Percentiles rank a stretch among this genome's conserved stretches.
phyloP scores from a whole-genome alignment of 2,329 filamentous ascomycete species.

The Daldinia eschscholtzii region DNA sequence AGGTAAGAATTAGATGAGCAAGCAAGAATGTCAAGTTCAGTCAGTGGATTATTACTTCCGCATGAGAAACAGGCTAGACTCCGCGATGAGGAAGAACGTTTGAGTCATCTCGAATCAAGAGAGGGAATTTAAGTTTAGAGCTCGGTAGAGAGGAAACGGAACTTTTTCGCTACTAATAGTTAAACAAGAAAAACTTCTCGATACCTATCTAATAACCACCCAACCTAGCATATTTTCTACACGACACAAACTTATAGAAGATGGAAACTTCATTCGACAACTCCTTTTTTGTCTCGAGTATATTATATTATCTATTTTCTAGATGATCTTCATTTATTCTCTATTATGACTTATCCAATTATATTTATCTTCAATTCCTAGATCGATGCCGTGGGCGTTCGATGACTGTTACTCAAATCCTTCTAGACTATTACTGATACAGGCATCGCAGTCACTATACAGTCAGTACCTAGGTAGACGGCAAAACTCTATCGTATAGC shows the following conservation, averaged over 20 bases:
- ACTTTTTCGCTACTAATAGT: conserved; percentile 16
- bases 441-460: background rate
- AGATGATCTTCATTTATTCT: background rate
- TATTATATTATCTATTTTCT: conserved; percentile 13
- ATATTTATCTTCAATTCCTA: background rate
- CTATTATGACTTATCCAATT: background rate
- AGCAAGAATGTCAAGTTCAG: conserved; percentile 13
- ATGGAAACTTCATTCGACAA: conserved; percentile 20
- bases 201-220: conserved; percentile 1
- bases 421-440: conserved; percentile 5
- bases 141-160: background rate
- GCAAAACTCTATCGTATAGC: conserved; percentile 32
- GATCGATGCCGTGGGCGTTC: background rate
- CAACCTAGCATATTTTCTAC: background rate
- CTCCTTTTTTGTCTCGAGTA: conserved; percentile 11
- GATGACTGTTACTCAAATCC: conserved; percentile 1
- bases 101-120: conserved; percentile 29
- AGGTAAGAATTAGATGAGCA: conserved; percentile 20
- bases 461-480: conserved; percentile 18
- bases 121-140: conserved; percentile 10
- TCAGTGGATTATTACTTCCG: conserved; percentile 23
- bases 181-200: conserved; percentile 8
- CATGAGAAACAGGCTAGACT: conserved; percentile 26
- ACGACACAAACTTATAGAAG: conserved; percentile 13
- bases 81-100: conserved; percentile 18